phyloP scores from a whole-genome alignment of 1,284 basidiomycete genomes.

The Moesziomyces globuligerus region DNA sequence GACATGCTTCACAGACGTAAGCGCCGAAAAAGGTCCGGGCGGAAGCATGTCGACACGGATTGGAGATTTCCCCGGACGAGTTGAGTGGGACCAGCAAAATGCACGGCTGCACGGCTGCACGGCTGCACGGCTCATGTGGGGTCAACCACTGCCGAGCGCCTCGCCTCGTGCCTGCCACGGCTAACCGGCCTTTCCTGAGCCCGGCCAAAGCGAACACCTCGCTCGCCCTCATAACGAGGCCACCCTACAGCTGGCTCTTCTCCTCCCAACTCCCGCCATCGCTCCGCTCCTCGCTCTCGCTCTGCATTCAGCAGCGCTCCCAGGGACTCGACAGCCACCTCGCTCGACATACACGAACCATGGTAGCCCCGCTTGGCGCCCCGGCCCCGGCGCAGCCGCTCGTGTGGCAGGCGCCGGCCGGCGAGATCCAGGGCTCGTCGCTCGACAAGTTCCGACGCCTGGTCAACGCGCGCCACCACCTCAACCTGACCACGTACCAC shows the following conservation, averaged over 20 bases:
- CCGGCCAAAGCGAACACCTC: not conserved
- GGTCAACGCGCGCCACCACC: constrained; percentile 36
- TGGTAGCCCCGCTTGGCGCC: constrained; percentile 13
- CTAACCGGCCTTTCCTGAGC: not conserved
- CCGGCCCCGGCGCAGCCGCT: constrained; percentile 21
- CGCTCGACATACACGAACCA: not conserved
- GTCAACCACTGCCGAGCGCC: not conserved
- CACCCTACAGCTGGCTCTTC: not conserved
- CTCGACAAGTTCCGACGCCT: constrained; percentile 47
- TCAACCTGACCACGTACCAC: constrained; percentile 42
- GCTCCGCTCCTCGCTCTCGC: not conserved
- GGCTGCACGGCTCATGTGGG: constrained; percentile 9
- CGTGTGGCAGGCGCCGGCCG: constrained; percentile 35
- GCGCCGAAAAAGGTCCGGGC: no score
- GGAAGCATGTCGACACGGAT: no score
- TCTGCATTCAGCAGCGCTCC: no score
- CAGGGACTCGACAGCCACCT: no score
- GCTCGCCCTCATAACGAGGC: not conserved
- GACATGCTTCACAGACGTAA: no score
- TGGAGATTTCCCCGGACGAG: not conserved
- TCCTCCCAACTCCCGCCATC: not conserved
- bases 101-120: not conserved
- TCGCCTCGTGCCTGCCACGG: no score
- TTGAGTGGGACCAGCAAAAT: not conserved
- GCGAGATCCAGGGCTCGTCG: constrained; percentile 26